Evolutionary conservation across 1,284 basidiomycete genomes (phyloP).

Genomic region (Afroboletus lepidellus): DNA sequence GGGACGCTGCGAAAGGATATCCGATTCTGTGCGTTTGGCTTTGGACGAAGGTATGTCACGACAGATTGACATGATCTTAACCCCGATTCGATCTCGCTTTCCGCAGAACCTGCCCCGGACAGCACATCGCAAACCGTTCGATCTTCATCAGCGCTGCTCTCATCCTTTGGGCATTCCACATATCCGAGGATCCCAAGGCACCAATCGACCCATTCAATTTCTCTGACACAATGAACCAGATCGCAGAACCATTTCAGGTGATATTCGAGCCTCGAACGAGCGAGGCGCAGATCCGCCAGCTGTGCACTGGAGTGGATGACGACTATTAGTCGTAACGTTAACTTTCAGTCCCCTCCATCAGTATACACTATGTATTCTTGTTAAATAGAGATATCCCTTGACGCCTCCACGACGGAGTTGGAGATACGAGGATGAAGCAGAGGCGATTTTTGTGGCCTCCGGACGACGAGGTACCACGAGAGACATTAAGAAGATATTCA

Average conservation of each 20-base stretch:
- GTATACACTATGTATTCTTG: too few species aligned
- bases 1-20: slow-evolving; percentile 51
- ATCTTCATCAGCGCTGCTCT: slow-evolving; percentile 25
- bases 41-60: slow-evolving; percentile 48
- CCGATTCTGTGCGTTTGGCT: slow-evolving; percentile 56
- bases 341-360: too few species aligned
- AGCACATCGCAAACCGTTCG: slow-evolving; percentile 29
- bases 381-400: too few species aligned
- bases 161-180: slow-evolving; percentile 29
- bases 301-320: neutral
- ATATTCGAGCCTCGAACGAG: slow-evolving; percentile 1
- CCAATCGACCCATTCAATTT: slow-evolving; percentile 27
- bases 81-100: neutral
- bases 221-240: slow-evolving; percentile 12
- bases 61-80: neutral
- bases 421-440: too few species aligned
- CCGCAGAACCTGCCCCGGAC: slow-evolving; percentile 27
- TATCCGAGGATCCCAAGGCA: slow-evolving; percentile 18
- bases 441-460: too few species aligned
- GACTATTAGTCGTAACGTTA: neutral
- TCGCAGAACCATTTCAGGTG: slow-evolving; percentile 4
- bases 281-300: neutral
- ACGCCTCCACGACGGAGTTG: too few species aligned
- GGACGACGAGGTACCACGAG: too few species aligned
- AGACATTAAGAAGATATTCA: too few species aligned